phyloP scores from a whole-genome alignment of 257 asterid genomes.

The Cynanchum wilfordii region DNA sequence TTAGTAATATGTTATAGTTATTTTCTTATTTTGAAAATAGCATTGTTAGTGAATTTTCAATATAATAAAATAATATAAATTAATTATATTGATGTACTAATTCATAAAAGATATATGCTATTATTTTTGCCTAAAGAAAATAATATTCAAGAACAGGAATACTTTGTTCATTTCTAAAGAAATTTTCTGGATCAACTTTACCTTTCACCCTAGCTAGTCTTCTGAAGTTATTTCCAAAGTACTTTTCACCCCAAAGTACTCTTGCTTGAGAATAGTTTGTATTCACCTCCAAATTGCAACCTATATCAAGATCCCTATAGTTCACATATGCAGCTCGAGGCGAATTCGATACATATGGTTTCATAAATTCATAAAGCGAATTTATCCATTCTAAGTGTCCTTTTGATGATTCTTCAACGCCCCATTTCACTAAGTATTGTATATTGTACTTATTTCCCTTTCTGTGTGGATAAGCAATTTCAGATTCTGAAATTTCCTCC shows the following conservation, averaged over 20 bases:
- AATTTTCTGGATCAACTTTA: constrained; percentile 23
- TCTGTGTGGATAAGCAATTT: constrained; percentile 29
- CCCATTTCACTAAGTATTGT: constrained; percentile 28
- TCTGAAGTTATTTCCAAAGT: constrained; percentile 19
- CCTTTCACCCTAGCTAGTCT: constrained; percentile 21
- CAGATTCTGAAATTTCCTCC: constrained; percentile 15
- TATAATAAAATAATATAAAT: no score
- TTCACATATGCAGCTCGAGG: constrained; percentile 23
- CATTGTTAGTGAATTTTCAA: no score
- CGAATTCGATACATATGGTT: constrained; percentile 20
- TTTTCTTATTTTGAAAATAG: no score
- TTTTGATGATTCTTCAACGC: neutral
- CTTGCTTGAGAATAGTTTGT: constrained; percentile 19
- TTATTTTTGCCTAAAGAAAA: no score
- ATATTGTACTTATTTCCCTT: constrained; percentile 25
- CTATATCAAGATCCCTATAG: constrained; percentile 31
- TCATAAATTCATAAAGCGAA: constrained; percentile 18
- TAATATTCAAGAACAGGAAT: constrained; percentile 10
- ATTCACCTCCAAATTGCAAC: constrained; percentile 11
- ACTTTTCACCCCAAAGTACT: constrained; percentile 25
- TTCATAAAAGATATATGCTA: no score
- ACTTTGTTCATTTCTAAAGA: constrained; percentile 29
- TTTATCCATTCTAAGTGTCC: constrained; percentile 13
- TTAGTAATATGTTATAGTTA: no score
- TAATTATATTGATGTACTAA: no score